A percentile compares a stretch with the other conserved stretches of the same genome.
Evolutionary conservation across 257 asterid genomes (phyloP).

Genomic region (Solanum sitiens): DNA sequence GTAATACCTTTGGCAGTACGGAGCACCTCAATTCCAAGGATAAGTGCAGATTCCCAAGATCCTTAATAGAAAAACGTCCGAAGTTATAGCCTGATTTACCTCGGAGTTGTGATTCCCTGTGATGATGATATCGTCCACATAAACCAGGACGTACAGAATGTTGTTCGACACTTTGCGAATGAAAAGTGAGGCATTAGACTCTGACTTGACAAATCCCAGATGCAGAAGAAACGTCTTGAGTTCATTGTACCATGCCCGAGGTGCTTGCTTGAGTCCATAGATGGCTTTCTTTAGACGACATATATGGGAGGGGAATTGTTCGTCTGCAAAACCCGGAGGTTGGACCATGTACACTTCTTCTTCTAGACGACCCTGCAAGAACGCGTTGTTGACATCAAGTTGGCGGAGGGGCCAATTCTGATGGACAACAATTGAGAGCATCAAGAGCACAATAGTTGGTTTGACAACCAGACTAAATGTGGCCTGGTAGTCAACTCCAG

Average conservation of each 20-base stretch:
- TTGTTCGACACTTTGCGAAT: neutral
- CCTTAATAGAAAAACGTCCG: neutral
- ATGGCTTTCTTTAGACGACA: too few species aligned
- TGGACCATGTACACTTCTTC: neutral
- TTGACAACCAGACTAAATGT: neutral
- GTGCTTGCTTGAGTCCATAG: neutral
- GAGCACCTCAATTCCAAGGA: neutral
- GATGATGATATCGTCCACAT: neutral
- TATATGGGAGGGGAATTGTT: neutral
- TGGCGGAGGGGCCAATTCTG: fast-evolving
- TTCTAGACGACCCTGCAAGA: neutral
- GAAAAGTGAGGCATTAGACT: neutral
- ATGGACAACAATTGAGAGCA: neutral
- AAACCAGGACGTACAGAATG: neutral
- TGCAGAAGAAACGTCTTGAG: neutral
- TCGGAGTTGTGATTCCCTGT: neutral
- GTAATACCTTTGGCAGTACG: neutral
- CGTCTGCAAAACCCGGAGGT: neutral
- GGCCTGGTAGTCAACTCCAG: neutral
- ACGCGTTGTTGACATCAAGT: neutral
- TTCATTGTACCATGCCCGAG: neutral
- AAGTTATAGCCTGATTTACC: neutral
- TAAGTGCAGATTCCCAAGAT: neutral
- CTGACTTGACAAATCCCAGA: neutral
- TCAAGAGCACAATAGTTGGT: neutral